Base-by-base conservation (phyloP, 441 rosid genomes). In the Erysimum pusillum region DNA sequence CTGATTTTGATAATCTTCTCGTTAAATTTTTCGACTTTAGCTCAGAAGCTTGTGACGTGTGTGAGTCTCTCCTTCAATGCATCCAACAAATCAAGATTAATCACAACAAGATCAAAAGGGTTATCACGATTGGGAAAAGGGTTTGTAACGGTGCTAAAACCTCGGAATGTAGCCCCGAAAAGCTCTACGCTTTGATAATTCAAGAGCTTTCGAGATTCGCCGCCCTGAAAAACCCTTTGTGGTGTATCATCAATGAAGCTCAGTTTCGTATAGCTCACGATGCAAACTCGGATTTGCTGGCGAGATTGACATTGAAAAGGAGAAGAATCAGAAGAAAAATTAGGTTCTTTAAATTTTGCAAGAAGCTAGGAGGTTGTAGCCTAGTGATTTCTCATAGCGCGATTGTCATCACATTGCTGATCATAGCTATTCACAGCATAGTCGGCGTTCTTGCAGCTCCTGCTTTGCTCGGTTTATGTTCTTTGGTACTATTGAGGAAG, bases 51-150 rank as follows among this genome's bases (percentile, higher is more conserved):
- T 86, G 92, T 75, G 79, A 78, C 20, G 31, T 88, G n/a, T 94
- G 97, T 9, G 94, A 90, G 80, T 78, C 78, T 41, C 88, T 92
- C 58, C 94, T 92, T 38, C 79, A 67, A 22, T 74, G 83, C 74
- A 81, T 89, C 67, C 86, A 89, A 56, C 85, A 82, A 79, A 83
- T 87, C 6, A 90, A 90, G 0, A 67, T 78, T 28, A 83, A 88
- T 76, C 85, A 88, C 76, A 66, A 49, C 38, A 84, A 71, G 78
- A 83, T 94, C 45, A 84, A 69, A 62, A 88, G 84, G 73, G 91
- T 83, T 5, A 83, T 85, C 73, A 80, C 79, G 69, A 38, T 83
- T 63, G 83, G 86, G 63, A 79, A 80, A 59, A 72, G 65, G 42
- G 72, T 73, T 13, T 25, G 70, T 53, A 60, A 81, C n/a, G 76